phyloP scores from a whole-genome alignment of 805 yeast species.

The Tetrapisispora taiwanensis region DNA sequence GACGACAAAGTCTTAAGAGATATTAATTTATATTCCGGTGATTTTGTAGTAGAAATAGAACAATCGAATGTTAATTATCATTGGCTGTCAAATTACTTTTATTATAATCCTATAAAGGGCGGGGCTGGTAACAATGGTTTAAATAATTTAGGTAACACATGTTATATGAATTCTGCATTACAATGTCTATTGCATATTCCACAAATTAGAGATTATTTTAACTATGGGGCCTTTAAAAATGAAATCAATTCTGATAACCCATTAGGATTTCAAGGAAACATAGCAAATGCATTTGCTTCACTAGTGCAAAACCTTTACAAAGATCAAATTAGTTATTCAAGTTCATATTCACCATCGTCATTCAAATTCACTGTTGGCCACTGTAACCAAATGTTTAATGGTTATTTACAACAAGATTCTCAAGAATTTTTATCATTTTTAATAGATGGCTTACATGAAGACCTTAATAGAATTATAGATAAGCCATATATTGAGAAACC shows the following conservation, averaged over 20 bases:
- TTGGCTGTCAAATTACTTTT: conserved; percentile 31
- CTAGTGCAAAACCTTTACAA: conserved; percentile 54
- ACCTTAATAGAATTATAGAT: conserved; percentile 66
- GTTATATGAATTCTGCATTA: conserved; percentile 90
- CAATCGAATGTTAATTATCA: conserved; percentile 18
- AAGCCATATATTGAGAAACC: conserved; percentile 90
- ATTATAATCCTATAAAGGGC: conserved; percentile 24
- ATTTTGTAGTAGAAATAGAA: conserved; percentile 30
- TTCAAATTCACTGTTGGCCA: conserved; percentile 74
- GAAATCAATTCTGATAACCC: conserved; percentile 77
- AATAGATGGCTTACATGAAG: conserved; percentile 88
- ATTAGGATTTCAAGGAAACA: conserved; percentile 72
- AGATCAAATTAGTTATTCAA: conserved; percentile 14
- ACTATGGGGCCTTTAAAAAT: conserved; percentile 43
- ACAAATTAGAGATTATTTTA: conserved; percentile 67
- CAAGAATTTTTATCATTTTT: conserved; percentile 88
- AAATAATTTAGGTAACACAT: conserved; percentile 75
- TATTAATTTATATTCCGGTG: conserved; percentile 15
- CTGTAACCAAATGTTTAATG: conserved; percentile 72
- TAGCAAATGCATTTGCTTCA: conserved; percentile 66
- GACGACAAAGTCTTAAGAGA: conserved; percentile 13
- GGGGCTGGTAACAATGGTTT: conserved; percentile 50
- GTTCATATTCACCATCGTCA: conserved; percentile 52
- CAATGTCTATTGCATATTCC: conserved; percentile 86
- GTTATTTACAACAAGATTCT: conserved; percentile 87